Base-by-base conservation (phyloP, 768 basidiomycete genomes). In the Russula lepida region DNA sequence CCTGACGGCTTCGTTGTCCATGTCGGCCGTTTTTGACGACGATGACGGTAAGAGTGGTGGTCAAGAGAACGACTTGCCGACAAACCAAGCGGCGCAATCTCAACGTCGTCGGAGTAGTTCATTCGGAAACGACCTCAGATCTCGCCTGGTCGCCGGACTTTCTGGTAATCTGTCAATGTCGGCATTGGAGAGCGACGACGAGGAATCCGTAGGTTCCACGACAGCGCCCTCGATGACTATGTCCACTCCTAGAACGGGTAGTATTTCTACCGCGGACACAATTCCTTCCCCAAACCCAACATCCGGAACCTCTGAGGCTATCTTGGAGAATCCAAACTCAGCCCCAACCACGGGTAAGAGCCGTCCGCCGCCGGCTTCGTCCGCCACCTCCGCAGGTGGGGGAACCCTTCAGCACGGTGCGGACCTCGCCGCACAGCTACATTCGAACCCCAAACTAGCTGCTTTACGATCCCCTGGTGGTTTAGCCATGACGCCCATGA, bases 101-200 rank as follows among this genome's bases (percentile, higher is more conserved):
- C 52, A 58, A 37, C 23, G 8, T 13, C 35, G 44, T 28, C 56
- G 62, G 23, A 53, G 28, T 19, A 19, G 46, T 49, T 63, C 62
- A 7, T 63, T 63, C 17, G 62, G 56, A 28, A 58, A 28, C 0
- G 57, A 63, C 25, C 56, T 63, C 39, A 48, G 62, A 25, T 49
- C 62, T 33, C 62, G 62, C 27, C 37, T 58, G 13, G 54, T 65
- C 11, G 27, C 49, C 11, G 55, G 63, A 37, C 21, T 57, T 50
- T 27, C 78, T 30, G 76, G 77, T n/a, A 69, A 71, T 1, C 71
- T 80, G 30, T 79, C 80, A 30, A 77, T 77, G 71, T 83, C 82
- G 2, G 84, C 84, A 7, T 69, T 84, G 44, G 84, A 78, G 13
- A 74, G 74, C 6, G 78, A 83, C 21, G 78, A 79, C 54, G 74